Evolutionary conservation across 441 rosid genomes (phyloP), one percentile per base, ranked within the genome.

Genomic region (Breynia disticha): DNA sequence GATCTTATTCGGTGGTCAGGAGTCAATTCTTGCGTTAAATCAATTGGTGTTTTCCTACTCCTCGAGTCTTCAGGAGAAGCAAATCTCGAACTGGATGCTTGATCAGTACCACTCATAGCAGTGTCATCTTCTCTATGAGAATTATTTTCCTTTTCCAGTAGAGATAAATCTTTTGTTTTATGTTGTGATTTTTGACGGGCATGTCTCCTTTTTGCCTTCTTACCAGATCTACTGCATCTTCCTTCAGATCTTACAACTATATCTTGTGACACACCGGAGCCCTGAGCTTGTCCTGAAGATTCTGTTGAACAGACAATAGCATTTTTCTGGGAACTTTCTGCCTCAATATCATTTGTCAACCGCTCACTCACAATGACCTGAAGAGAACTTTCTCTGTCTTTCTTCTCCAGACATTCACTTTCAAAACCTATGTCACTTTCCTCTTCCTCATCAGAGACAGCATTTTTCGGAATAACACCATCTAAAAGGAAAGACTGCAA

Each of bases 141-240:
- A 46, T 75, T 74, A 51, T 90, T 78, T 70, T 81, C 91, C 68
- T 77, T 84, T 54, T 82, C 88, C 56, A 82, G 44, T 21, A 66
- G 72, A 59, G 79, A 73, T 49, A 71, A 79, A 62, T 79, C 84
- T 32, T 80, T 87, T 2, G 81, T 52, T 63, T 79, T 84, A 54
- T 79, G 90, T 48, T 46, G 63, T 49, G 78, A 60, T 62, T 76
- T 89, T 65, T 80, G 95, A 68, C 73, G 90, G 65, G 79, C 82
- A 48, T 83, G 96, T 68, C 95, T 89, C 79, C 84, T 93, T 71
- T 89, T 93, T 43, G 95, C 90, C 72, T 93, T 93, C 79, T 86
- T 89, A 57, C 95, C 95, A 0, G 88, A 82, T 68, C 91, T 83
- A 71, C 86, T 74, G 22, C 81, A 80, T 57, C 82, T 79, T 46